Percentiles rank a stretch among this genome's conserved stretches.
These are phyloP conservation scores for Cyclotella choctawhatcheeana DNA, from an alignment of 108 stramenopile species.

Conservation along the genomic window DNA sequence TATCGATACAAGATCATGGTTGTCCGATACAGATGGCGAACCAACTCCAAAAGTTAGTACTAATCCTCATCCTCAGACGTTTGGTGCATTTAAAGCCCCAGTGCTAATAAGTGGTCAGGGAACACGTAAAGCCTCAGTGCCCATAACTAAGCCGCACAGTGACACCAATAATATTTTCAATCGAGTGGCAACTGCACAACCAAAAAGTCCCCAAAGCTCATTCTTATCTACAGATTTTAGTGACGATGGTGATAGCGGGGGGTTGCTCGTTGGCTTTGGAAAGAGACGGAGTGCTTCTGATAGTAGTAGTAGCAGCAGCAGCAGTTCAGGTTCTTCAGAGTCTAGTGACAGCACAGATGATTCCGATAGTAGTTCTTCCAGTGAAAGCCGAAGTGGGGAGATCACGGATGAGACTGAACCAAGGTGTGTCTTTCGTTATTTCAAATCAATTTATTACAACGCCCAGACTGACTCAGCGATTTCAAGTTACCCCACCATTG, in stretches of 20 bases:
- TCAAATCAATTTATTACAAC: too few relatives aligned
- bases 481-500: slow-evolving; percentile 31
- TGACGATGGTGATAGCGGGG: slow-evolving; percentile 29
- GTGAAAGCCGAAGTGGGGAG: slow-evolving; percentile 9
- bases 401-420: slow-evolving; percentile 33
- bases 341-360: slow-evolving; percentile 2
- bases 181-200: not conserved
- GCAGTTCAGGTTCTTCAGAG: slow-evolving; percentile 6
- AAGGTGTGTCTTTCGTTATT: too few relatives aligned
- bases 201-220: slow-evolving; percentile 4
- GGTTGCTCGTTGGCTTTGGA: slow-evolving; percentile 51
- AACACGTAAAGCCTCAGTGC: too few relatives aligned
- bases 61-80: not conserved
- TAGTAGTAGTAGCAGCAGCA: slow-evolving; percentile 26
- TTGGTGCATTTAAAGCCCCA: not conserved
- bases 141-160: not conserved
- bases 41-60: slow-evolving; percentile 4
- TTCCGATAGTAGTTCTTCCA: not conserved
- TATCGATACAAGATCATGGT: not conserved
- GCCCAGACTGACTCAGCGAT: too few relatives aligned
- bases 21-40: slow-evolving; percentile 17
- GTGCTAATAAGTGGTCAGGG: too few relatives aligned
- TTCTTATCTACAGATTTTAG: slow-evolving; percentile 38
- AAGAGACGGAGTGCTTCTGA: slow-evolving; percentile 7
- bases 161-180: not conserved